These are phyloP conservation scores for Coniochaeta hoffmannii DNA, from an alignment of 2,329 filamentous ascomycete species.

Conservation along the genomic window DNA sequence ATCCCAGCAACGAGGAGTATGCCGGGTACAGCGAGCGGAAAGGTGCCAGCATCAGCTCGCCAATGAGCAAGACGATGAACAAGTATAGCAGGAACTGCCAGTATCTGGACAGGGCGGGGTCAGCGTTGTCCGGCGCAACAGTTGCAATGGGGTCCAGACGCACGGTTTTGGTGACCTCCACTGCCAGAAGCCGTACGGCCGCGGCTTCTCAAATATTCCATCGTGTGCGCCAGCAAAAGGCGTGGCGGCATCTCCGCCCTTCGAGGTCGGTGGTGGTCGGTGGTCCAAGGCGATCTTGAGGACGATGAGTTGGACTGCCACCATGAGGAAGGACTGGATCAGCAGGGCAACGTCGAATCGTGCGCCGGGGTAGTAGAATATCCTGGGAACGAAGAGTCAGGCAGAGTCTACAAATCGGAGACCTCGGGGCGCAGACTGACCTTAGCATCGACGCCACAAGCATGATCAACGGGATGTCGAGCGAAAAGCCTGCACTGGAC, in stretches of 20 bases:
- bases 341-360: constrained; percentile 57
- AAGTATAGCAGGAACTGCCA: constrained; percentile 72
- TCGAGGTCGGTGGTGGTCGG: constrained; percentile 51
- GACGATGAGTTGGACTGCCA: constrained; percentile 53
- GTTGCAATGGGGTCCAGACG: constrained; percentile 17
- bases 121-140: constrained; percentile 9
- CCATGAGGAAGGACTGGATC: constrained; percentile 59
- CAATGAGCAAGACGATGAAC: constrained; percentile 48
- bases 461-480: constrained; percentile 68
- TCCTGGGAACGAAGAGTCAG: constrained; percentile 48
- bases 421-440: constrained; percentile 26
- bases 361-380: constrained; percentile 64
- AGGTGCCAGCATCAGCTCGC: constrained; percentile 61
- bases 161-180: constrained; percentile 66
- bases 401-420: constrained; percentile 49
- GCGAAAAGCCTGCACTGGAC: constrained; percentile 60
- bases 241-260: constrained; percentile 49
- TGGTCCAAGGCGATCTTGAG: constrained; percentile 64
- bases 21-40: constrained; percentile 48
- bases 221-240: constrained; percentile 55
- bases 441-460: constrained; percentile 60
- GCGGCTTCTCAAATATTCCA: constrained; percentile 31
- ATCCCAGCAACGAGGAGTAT: constrained; percentile 64
- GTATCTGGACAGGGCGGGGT: constrained; percentile 42
- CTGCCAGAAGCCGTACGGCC: constrained; percentile 77